These are phyloP conservation scores for Anacardium occidentale DNA, from an alignment of 345 rosid genomes.

Conservation along the genomic window DNA sequence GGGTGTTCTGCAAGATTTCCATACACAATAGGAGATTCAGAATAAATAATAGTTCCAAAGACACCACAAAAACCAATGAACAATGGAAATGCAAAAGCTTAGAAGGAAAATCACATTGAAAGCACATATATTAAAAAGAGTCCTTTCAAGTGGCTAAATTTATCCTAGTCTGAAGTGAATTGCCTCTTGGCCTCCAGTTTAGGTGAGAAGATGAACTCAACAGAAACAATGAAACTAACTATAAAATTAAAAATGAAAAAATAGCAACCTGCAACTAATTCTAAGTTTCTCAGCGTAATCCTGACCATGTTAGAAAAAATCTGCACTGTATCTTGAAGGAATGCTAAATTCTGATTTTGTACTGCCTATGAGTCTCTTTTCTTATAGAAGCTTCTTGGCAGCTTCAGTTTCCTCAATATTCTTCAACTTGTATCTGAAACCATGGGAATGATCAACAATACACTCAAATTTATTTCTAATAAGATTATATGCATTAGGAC, in stretches of 20 bases:
- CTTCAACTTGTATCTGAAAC: constrained; percentile 74
- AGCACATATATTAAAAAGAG: neutral
- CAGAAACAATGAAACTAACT: neutral
- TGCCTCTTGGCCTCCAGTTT: neutral
- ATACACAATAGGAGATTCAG: neutral
- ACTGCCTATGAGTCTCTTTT: constrained; percentile 77
- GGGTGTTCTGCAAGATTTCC: constrained; percentile 71
- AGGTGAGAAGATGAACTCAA: neutral
- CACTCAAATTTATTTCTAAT: neutral
- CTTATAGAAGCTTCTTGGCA: constrained; percentile 95
- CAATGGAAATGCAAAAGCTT: neutral
- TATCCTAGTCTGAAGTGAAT: neutral
- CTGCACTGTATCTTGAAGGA: constrained; percentile 96
- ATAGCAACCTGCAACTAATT: constrained; percentile 55
- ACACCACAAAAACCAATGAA: constrained; percentile 1
- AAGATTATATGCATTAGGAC: neutral
- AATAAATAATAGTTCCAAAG: neutral
- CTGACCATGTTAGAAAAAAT: constrained; percentile 87
- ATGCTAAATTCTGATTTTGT: constrained; percentile 70
- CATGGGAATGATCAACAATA: constrained; percentile 16
- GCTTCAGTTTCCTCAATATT: constrained; percentile 99
- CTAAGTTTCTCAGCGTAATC: constrained; percentile 95
- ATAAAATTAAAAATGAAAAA: neutral
- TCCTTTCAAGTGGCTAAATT: neutral
- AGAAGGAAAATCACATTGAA: neutral